phyloP scores from a whole-genome alignment of 192 early-diverging fungal species.

The Diversispora epigaea region DNA sequence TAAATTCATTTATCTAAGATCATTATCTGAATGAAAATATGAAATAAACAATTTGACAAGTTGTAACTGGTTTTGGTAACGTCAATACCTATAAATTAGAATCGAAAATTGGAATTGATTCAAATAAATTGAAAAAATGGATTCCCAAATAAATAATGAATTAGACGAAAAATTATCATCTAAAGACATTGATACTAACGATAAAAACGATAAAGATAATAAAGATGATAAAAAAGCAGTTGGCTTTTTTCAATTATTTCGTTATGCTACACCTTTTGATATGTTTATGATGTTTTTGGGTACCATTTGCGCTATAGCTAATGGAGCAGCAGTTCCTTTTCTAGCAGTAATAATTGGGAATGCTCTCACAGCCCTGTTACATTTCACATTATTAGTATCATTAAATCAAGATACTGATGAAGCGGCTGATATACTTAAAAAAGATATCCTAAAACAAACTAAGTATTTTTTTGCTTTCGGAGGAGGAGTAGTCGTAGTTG shows the following conservation, averaged over 20 bases:
- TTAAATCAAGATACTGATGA: background rate
- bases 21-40: too few species aligned
- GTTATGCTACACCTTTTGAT: background rate
- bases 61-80: too few species aligned
- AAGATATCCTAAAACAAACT: slow-evolving; percentile 1
- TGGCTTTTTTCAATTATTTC: slow-evolving; percentile 4
- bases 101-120: too few species aligned
- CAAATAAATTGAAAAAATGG: too few species aligned
- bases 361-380: background rate
- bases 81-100: too few species aligned
- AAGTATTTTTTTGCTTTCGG: slow-evolving; percentile 47
- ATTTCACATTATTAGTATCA: background rate
- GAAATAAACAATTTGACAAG: too few species aligned
- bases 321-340: background rate
- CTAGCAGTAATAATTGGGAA: slow-evolving; percentile 1
- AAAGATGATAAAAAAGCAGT: background rate
- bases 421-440: background rate
- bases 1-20: too few species aligned
- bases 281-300: slow-evolving; percentile 11
- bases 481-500: slow-evolving; percentile 51
- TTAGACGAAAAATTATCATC: too few species aligned
- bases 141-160: too few species aligned
- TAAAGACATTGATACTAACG: background rate
- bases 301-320: background rate
- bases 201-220: background rate